These are phyloP conservation scores for Rhodotorula sp. DNA, from an alignment of 1,284 basidiomycete species.

Conservation along the genomic window DNA sequence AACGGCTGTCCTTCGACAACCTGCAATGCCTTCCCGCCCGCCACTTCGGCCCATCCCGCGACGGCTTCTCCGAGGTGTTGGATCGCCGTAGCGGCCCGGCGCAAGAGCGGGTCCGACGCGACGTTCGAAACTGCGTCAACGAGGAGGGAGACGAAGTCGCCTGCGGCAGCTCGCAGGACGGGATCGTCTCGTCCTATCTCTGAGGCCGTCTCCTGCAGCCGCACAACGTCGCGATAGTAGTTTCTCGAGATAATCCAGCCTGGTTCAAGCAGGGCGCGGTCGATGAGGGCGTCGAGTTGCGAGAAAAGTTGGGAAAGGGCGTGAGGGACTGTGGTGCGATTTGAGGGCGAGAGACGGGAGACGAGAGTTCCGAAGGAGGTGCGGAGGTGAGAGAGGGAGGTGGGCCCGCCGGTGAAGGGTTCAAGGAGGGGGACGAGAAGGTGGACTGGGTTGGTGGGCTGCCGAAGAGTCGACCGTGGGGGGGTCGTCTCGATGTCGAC, in stretches of 20 bases:
- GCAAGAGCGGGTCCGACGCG: conserved; percentile 15
- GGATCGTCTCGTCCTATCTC: background rate
- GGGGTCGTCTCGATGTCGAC: background rate
- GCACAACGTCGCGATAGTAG: background rate
- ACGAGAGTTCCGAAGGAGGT: background rate
- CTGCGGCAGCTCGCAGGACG: background rate
- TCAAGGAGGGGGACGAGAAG: conserved; percentile 23
- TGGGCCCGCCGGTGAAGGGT: conserved; percentile 24
- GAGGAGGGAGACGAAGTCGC: background rate
- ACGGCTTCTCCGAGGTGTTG: background rate
- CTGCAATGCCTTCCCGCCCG: background rate
- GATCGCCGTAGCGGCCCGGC: background rate
- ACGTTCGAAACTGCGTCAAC: background rate
- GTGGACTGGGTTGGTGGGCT: background rate
- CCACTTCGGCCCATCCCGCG: conserved; percentile 1
- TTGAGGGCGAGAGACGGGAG: conserved; percentile 4
- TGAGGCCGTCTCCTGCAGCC: background rate
- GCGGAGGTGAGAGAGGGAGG: conserved; percentile 16
- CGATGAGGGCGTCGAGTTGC: background rate
- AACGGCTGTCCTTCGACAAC: conserved; percentile 7
- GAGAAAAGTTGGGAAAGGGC: background rate
- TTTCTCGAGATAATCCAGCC: background rate
- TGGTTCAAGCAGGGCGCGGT: background rate
- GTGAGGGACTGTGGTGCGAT: background rate
- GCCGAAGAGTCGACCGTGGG: background rate